Conservation (phyloP, 768 basidiomycete genomes). For the Myochromella boudieri region DNA sequence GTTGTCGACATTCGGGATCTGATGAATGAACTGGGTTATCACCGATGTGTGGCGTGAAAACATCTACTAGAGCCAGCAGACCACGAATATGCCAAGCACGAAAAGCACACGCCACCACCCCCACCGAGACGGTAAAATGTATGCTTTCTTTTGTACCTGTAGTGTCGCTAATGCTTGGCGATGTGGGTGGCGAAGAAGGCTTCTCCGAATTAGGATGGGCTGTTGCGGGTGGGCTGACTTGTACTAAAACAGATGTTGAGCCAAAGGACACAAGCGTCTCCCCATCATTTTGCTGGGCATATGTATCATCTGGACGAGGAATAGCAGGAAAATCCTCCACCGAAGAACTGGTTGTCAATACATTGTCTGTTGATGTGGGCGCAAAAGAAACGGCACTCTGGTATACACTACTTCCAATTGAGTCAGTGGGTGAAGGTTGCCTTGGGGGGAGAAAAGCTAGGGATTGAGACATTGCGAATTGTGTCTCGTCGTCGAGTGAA, state of each 20-base stretch:
- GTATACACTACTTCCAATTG: constrained; percentile 70
- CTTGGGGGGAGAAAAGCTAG: constrained; percentile 58
- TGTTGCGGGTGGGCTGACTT: constrained; percentile 48
- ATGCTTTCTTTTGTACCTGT: constrained; percentile 29
- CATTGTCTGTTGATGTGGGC: neutral
- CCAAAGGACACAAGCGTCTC: constrained; percentile 57
- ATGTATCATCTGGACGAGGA: constrained; percentile 1
- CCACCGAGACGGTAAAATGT: constrained; percentile 41
- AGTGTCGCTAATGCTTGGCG: constrained; percentile 6
- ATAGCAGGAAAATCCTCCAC: constrained; percentile 17
- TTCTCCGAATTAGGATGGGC: constrained; percentile 4
- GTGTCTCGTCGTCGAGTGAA: constrained; percentile 64
- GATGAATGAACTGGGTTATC: neutral
- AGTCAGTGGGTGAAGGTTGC: constrained; percentile 41
- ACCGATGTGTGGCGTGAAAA: constrained; percentile 24
- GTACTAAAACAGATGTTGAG: constrained; percentile 56
- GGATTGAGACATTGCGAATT: constrained; percentile 75
- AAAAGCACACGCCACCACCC: constrained; percentile 55
- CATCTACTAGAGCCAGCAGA: constrained; percentile 42
- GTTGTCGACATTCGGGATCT: neutral
- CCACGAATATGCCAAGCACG: constrained; percentile 56
- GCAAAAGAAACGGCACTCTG: constrained; percentile 63
- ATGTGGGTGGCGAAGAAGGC: constrained; percentile 11
- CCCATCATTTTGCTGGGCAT: neutral
- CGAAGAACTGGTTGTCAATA: neutral